Base-by-base conservation (phyloP, 306 rosid species). In the Citrullus colocynthis region DNA sequence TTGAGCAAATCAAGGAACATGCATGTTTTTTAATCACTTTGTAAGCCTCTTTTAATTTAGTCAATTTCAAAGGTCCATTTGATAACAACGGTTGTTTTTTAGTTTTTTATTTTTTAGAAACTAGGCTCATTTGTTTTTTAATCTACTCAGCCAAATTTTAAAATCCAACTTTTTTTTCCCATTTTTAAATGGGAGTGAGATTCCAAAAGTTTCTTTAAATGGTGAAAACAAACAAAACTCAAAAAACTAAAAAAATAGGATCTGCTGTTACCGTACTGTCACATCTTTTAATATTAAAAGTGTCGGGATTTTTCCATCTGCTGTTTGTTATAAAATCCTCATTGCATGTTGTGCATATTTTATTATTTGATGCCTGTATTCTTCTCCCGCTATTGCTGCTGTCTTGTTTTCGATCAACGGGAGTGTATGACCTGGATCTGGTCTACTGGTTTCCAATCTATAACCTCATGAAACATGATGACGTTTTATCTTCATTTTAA, bases 371-470 rank as follows among this genome's bases (percentile, higher is more conserved):
- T 86, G 88, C 92, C 90, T 91, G 90, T 80, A 88, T 93, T 91
- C 88, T 78, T 64, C 20, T 84, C 83, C 69, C 79, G 45, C 60
- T 14, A 28, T 74, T 81, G 10, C 44, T 69, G 65, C 36, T 44
- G 14, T 75, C 74, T 83, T 81, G 61, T 85, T 86, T 86, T 61
- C 85, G 75, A 36, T 79, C 74, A 42, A 80, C 87, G 85, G 88
- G 93, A 82, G 85, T 52, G 55, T 73, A 75, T 87, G 90, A 87
- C 87, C 96, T 91, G 92, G 93, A 91, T 93, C 91, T 89, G 86
- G 85, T 88, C 78, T 80, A 78, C 36, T 80, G 74, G 49, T 76
- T 64, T 83, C 78, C 74, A 72, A 71, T 72, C 48, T 17, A 49
- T 42, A 30, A 49, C 61, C 77, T 32, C 60, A 16, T 51, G 77